Percentiles rank a stretch among this genome's conserved stretches.
phyloP scores from a whole-genome alignment of 139 green algal genomes.

The Coelastrella sp. region DNA sequence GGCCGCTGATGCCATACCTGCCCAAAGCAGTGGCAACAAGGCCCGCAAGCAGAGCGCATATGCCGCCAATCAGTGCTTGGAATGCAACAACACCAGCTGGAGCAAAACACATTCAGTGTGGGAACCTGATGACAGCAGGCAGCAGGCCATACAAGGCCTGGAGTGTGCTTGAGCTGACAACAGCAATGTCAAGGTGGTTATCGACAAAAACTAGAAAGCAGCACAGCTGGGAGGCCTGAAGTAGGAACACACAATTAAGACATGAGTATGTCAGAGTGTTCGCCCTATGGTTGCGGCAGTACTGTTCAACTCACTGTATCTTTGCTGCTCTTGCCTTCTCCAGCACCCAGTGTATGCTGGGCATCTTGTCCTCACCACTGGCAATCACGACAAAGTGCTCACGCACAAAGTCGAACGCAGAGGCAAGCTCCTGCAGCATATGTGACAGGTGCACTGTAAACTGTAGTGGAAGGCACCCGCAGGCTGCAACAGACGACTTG shows the following conservation, averaged over 20 bases:
- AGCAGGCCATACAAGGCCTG: too few species aligned
- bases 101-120: too few species aligned
- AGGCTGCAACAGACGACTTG: too few species aligned
- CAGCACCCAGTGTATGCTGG: constrained; percentile 39
- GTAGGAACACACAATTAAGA: background rate
- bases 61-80: background rate
- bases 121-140: too few species aligned
- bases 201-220: too few species aligned
- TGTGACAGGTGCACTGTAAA: background rate
- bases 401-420: constrained; percentile 72
- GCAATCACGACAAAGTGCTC: constrained; percentile 87
- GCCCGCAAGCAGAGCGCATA: too few species aligned
- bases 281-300: background rate
- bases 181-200: too few species aligned
- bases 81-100: background rate
- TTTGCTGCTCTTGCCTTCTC: constrained; percentile 38
- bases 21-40: constrained; percentile 35
- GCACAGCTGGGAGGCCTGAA: background rate
- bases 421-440: background rate
- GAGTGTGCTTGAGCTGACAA: too few species aligned
- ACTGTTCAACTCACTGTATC: constrained; percentile 21
- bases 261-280: background rate
- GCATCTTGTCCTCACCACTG: constrained; percentile 30
- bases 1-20: constrained; percentile 91
- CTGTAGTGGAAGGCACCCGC: too few species aligned